Base-by-base conservation (phyloP, 805 yeast genomes). In the baker's yeast (Saccharomyces cerevisiae) region DNA sequence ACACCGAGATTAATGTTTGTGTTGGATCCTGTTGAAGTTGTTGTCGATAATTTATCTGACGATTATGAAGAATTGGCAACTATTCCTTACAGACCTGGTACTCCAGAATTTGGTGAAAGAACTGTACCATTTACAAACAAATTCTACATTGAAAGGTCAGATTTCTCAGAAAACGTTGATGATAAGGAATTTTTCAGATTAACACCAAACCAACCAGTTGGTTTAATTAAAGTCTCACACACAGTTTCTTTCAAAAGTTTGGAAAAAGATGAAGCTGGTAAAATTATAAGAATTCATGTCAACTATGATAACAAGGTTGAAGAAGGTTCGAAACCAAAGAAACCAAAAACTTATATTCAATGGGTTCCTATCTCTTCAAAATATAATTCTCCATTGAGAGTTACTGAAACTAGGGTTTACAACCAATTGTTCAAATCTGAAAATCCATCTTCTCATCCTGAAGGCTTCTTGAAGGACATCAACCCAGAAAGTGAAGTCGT, bases 1-100 rank as follows among this genome's bases (percentile, higher is more conserved):
- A 90, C 96, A 17, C 98, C 99, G 54, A 83, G 99, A 70, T 77
- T 94, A 64, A 91, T 94, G 96, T 83, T 94, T 81, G 78, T 94
- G 53, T 80, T 86, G 60, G 88, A 89, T 64, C 99, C 99, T 29
- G 73, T 94, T 54, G 85, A 82, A 65, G 84, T 94, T 57, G 82
- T 85, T 52, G 73, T 94, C 54, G 97, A 87, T 54, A 92, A 92
- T 68, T 76, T 92, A 48, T 78, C 81, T 11, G 96, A 86, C 31
- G 87, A 84, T 62, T 86, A 76, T 67, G 82, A 79, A 63, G 92
- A 87, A 71, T 65, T 73, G 50, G 79, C 89, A 59, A 80, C 80
- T 43, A 81, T 92, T 61, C 97, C 98, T 50, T 94, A 83, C 77
- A 91, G 90, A 72, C 96, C 96, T 48, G 97, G 96, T 53, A 72